Conservation (phyloP, 2,329 filamentous ascomycete species). For the Davidsoniella australis region DNA sequence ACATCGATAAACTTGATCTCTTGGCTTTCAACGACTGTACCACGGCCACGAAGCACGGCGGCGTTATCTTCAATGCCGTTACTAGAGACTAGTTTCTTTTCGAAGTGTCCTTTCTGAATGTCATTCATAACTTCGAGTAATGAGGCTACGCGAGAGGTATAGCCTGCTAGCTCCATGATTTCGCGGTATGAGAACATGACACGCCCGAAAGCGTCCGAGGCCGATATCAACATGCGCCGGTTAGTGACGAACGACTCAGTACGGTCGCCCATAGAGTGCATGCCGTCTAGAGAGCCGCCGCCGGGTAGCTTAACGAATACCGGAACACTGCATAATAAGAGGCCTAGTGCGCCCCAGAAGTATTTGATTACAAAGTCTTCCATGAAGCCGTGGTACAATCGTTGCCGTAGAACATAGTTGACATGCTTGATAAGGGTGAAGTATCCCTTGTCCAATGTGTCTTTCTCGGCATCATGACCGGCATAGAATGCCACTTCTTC, state of each 20-base stretch:
- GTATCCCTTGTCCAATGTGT: slow-evolving; percentile 93
- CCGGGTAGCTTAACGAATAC: slow-evolving; percentile 82
- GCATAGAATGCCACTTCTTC: slow-evolving; percentile 88
- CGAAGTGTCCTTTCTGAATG: slow-evolving; percentile 73
- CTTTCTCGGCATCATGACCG: slow-evolving; percentile 87
- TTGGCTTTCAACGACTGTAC: slow-evolving; percentile 62
- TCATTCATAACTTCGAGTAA: slow-evolving; percentile 90
- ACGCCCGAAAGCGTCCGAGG: slow-evolving; percentile 86
- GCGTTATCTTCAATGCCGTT: slow-evolving; percentile 68
- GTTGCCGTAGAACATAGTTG: slow-evolving; percentile 76
- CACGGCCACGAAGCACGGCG: slow-evolving; percentile 65
- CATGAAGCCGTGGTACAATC: slow-evolving; percentile 98
- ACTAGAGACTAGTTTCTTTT: slow-evolving; percentile 91
- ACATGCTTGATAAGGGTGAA: slow-evolving; percentile 99
- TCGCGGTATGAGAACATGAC: slow-evolving; percentile 98
- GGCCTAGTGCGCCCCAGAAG: slow-evolving; percentile 87
- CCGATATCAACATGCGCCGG: slow-evolving; percentile 74
- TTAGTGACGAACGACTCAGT: slow-evolving; percentile 83
- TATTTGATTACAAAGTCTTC: slow-evolving; percentile 99
- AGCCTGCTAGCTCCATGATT: slow-evolving; percentile 86
- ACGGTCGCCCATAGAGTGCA: slow-evolving; percentile 48
- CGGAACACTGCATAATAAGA: slow-evolving; percentile 82
- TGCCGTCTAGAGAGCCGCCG: slow-evolving; percentile 25
- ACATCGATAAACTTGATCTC: slow-evolving; percentile 78
- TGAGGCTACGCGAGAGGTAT: slow-evolving; percentile 81